These are phyloP conservation scores for Naganishia liquefaciens DNA, from an alignment of 1,284 basidiomycete genomes.

Conservation along the genomic window DNA sequence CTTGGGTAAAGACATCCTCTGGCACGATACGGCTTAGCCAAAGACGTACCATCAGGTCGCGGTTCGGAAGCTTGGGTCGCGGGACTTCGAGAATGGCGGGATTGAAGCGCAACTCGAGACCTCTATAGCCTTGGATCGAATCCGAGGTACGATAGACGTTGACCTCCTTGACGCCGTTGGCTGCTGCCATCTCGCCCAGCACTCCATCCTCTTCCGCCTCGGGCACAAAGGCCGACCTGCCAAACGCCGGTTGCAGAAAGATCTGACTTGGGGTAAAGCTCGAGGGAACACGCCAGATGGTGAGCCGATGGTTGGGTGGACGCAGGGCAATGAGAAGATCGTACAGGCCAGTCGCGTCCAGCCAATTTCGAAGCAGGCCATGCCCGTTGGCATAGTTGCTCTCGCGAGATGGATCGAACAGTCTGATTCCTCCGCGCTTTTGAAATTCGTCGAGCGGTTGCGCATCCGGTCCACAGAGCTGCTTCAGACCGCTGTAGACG, in stretches of 20 bases:
- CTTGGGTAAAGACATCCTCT: conserved; percentile 14
- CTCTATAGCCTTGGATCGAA: conserved; percentile 21
- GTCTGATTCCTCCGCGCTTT: conserved; percentile 16
- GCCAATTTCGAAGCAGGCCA: conserved; percentile 18
- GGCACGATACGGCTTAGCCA: conserved; percentile 24
- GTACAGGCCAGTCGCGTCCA: conserved; percentile 17
- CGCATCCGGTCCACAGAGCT: background rate
- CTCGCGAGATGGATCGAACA: conserved; percentile 22
- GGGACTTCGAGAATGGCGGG: conserved; percentile 24
- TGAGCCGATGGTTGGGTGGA: conserved; percentile 19
- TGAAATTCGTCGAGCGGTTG: conserved; percentile 18
- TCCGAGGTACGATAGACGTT: conserved; percentile 18
- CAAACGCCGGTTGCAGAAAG: conserved; percentile 28
- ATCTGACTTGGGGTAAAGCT: conserved; percentile 25
- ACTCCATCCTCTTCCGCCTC: conserved; percentile 14
- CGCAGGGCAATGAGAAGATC: conserved; percentile 16
- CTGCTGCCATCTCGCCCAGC: background rate
- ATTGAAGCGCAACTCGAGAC: conserved; percentile 25
- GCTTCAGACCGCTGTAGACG: conserved; percentile 19
- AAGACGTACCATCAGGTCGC: conserved; percentile 24
- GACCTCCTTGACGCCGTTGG: background rate
- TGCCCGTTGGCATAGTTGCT: conserved; percentile 20
- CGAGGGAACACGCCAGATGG: conserved; percentile 26
- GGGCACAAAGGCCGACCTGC: conserved; percentile 19
- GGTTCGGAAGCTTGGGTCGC: conserved; percentile 22